Percentiles rank a stretch among this genome's conserved stretches.
Conservation (phyloP, 192 early-diverging fungal genomes). For the Coemansia sp. region DNA sequence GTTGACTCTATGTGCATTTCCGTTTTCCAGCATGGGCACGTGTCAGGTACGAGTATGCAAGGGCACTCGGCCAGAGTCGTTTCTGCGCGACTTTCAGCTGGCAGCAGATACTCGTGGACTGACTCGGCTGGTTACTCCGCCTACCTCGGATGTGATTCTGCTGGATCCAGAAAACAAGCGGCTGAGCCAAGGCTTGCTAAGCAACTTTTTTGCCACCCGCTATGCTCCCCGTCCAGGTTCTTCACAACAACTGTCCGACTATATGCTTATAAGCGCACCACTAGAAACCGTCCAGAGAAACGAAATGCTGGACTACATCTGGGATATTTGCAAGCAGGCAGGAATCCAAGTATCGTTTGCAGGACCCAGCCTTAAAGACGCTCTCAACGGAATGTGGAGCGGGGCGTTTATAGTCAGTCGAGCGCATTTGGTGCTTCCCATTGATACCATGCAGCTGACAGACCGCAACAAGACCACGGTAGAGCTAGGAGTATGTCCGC, state of each 20-base stretch:
- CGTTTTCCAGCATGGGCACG: constrained; percentile 31
- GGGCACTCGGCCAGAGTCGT: constrained; percentile 25
- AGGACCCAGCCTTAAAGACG: constrained; percentile 21
- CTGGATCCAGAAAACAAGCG: constrained; percentile 24
- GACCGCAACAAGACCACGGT: constrained; percentile 18
- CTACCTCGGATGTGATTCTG: constrained; percentile 28
- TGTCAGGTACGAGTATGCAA: constrained; percentile 37
- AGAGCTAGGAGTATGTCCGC: constrained; percentile 27
- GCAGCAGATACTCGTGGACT: constrained; percentile 27
- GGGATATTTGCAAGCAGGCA: constrained; percentile 23
- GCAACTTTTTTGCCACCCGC: constrained; percentile 28
- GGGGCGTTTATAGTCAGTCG: constrained; percentile 34
- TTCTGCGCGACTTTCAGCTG: constrained; percentile 29
- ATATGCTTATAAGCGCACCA: constrained; percentile 26
- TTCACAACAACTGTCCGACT: constrained; percentile 2
- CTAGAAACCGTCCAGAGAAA: constrained; percentile 21
- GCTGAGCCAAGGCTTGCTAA: constrained; percentile 34
- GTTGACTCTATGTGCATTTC: constrained; percentile 24
- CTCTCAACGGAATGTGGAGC: constrained; percentile 17
- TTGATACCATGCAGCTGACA: constrained; percentile 44
- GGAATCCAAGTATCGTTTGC: constrained; percentile 29
- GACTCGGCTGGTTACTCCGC: constrained; percentile 26
- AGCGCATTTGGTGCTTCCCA: constrained; percentile 23
- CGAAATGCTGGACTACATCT: constrained; percentile 13
- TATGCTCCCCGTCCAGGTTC: background rate